These are phyloP conservation scores for Coriolopsis trogii DNA, from an alignment of 1,284 basidiomycete species.

Conservation along the genomic window DNA sequence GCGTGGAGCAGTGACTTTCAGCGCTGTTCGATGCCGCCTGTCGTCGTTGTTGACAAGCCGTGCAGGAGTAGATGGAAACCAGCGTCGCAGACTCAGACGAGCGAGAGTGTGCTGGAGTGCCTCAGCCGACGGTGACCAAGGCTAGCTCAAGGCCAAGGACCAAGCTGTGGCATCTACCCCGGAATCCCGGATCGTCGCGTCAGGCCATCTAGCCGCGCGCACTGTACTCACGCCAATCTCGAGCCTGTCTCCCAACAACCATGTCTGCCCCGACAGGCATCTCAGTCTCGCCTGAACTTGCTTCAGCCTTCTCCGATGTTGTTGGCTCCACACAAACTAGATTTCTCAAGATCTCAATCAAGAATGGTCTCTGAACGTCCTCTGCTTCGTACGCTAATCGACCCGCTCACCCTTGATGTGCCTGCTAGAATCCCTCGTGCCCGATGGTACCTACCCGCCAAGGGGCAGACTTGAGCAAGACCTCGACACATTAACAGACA, in stretches of 20 bases:
- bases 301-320: slow-evolving; percentile 58
- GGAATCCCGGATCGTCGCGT: background rate
- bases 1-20: slow-evolving; percentile 21
- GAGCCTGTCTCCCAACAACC: slow-evolving; percentile 12
- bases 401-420: slow-evolving; percentile 27
- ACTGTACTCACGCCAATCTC: no score
- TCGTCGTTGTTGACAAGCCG: slow-evolving; percentile 8
- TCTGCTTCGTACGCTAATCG: slow-evolving; percentile 27
- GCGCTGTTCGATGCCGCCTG: slow-evolving; percentile 16
- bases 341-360: slow-evolving; percentile 76
- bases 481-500: slow-evolving; percentile 53
- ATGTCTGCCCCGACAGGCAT: slow-evolving; percentile 79
- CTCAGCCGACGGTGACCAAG: no score
- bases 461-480: slow-evolving; percentile 61
- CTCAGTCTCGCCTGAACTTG: slow-evolving; percentile 53
- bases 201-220: no score
- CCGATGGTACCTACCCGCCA: slow-evolving; percentile 50
- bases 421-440: slow-evolving; percentile 65
- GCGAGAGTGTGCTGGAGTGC: no score
- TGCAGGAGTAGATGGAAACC: no score
- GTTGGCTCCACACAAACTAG: slow-evolving; percentile 52
- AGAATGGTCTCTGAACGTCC: slow-evolving; percentile 56
- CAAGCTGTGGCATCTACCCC: background rate
- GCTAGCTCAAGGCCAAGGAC: no score
- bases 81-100: no score